Percentiles rank a stretch among this genome's conserved stretches.
Conservation (phyloP, 768 basidiomycete genomes). For the Russula sp. region DNA sequence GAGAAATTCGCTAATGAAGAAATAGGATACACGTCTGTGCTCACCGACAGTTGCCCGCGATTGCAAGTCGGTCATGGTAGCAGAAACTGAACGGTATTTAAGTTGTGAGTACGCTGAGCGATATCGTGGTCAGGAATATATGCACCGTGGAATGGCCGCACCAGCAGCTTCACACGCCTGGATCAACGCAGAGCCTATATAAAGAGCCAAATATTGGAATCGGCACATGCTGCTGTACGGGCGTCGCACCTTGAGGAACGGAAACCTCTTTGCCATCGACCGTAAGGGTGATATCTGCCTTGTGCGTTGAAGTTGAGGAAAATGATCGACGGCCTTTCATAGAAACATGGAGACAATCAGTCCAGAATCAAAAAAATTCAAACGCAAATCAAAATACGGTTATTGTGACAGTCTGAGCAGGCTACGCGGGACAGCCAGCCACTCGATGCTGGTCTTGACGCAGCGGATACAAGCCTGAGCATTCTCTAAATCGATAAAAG, state of each 20-base stretch:
- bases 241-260: conserved; percentile 81
- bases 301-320: conserved; percentile 60
- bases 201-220: conserved; percentile 1
- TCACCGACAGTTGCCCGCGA: conserved; percentile 96
- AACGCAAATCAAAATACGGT: conserved; percentile 12
- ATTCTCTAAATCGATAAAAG: conserved; percentile 38
- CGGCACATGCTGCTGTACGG: conserved; percentile 10
- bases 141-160: conserved; percentile 71
- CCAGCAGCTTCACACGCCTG: conserved; percentile 94
- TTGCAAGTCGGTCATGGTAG: conserved; percentile 91
- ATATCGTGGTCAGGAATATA: conserved; percentile 18
- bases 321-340: conserved; percentile 52
- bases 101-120: background rate
- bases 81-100: conserved; percentile 55
- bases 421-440: conserved; percentile 67
- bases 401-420: conserved; percentile 28
- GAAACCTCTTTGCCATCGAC: conserved; percentile 98
- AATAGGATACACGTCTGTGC: conserved; percentile 33
- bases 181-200: conserved; percentile 84
- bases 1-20: background rate
- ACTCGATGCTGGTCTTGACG: conserved; percentile 52
- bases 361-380: background rate
- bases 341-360: background rate
- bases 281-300: conserved; percentile 85
- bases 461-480: conserved; percentile 69